These are phyloP conservation scores for Fusarium globosum DNA, from an alignment of 2,329 filamentous ascomycete genomes.

Conservation along the genomic window DNA sequence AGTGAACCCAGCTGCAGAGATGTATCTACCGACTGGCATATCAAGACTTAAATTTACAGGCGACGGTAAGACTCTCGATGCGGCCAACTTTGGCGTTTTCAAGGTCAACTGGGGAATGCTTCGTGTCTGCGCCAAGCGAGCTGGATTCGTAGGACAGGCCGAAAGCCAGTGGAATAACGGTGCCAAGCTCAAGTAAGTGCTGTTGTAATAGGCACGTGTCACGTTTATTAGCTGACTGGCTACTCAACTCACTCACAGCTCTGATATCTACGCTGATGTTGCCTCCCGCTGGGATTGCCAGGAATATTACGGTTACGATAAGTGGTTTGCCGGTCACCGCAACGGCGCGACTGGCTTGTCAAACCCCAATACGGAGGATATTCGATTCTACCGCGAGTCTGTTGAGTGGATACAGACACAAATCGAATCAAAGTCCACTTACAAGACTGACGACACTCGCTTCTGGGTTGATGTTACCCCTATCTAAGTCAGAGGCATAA, in stretches of 20 bases:
- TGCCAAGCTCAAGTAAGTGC: neutral
- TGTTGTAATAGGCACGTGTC: neutral
- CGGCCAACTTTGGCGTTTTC: neutral
- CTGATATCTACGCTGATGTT: neutral
- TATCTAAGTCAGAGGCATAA: neutral
- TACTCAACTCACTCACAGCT: neutral
- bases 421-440: neutral
- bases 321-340: neutral
- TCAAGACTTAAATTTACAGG: accelerated
- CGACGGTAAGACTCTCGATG: neutral
- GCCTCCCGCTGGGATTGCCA: conserved; percentile 2
- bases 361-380: neutral
- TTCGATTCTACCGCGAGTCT: neutral
- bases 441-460: neutral
- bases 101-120: conserved; percentile 8
- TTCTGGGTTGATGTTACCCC: neutral
- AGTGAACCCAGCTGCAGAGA: neutral
- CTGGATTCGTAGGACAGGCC: neutral
- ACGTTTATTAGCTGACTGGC: neutral
- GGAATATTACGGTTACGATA: neutral
- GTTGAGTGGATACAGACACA: neutral
- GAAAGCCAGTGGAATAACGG: neutral
- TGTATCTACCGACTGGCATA: neutral
- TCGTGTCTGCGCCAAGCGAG: neutral
- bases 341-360: neutral